Base-by-base conservation (phyloP, 768 basidiomycete species). In the Naematelia aurantialba region DNA sequence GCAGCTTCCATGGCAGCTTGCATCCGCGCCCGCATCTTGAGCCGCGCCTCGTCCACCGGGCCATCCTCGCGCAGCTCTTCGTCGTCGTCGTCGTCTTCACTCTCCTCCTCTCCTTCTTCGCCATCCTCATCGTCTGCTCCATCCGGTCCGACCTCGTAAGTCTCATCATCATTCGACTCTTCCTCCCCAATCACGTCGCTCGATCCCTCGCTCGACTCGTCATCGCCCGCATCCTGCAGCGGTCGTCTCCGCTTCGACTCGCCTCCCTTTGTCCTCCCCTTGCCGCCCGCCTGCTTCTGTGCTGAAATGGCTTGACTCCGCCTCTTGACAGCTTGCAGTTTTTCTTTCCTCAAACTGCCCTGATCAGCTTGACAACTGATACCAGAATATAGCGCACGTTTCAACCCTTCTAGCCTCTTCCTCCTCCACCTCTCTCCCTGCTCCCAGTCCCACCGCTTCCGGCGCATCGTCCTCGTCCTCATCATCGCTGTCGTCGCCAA, bases 1-100 rank as follows among this genome's bases (percentile, higher is more conserved):
- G 60, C 63, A 34, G 60, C 63, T 45, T 65, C 63, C 63, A 65
- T 65, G 31, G 55, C 55, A 19, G 56, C 60, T 49, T 65, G 63
- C 63, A 65, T 65, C 25, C 52, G 30, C n/a, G 49, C 57, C 14
- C 53, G 56, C 44, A 61, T 42, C 25, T 48, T 2, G 5, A 47
- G 55, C 13, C 46, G 42, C 21, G 52, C 45, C 11, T 54, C 56
- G 49, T 55, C 55, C 19, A 59, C 14, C 17, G 63, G 63, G 1
- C 55, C 55, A n/a, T 58, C 56, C 45, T 59, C 45, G 31, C 61
- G 57, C 31, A 42, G 55, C 39, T 65, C 63, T 5, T 60, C 61
- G 30, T 65, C 58, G 25, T 45, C 62, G 19, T 46, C 50, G 11
- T 59, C 62, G 24, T 63, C 62, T 5, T 54, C 50, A 30, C 34